These are phyloP conservation scores for Paramecium bursaria DNA, from an alignment of 73 alveolate species.

Conservation along the genomic window DNA sequence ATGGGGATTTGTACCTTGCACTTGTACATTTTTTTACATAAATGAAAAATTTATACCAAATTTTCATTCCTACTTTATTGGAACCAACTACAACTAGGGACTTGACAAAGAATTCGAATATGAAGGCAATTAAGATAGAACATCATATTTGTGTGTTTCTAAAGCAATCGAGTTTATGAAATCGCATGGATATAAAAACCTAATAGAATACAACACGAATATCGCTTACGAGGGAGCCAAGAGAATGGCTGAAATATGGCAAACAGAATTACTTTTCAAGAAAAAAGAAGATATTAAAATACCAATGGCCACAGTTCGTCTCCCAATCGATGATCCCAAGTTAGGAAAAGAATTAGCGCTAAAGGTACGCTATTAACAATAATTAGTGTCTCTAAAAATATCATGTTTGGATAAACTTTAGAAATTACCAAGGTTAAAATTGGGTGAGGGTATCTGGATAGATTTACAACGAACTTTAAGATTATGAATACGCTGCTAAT, in stretches of 20 bases:
- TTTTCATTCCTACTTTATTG: not conserved
- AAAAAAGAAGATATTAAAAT: not conserved
- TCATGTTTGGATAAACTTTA: not conserved
- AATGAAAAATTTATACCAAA: slow-evolving; percentile 1
- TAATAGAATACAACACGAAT: slow-evolving; percentile 10
- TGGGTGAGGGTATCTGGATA: slow-evolving; percentile 16
- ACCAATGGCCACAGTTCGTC: slow-evolving; percentile 8
- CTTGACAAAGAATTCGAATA: slow-evolving; percentile 34
- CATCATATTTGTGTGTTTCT: not conserved
- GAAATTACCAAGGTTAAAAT: not conserved
- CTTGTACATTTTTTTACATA: not conserved
- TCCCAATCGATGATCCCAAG: slow-evolving; percentile 1
- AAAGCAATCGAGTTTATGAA: slow-evolving; percentile 24
- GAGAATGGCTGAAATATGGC: not conserved
- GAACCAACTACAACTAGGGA: slow-evolving; percentile 7
- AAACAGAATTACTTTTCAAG: not conserved
- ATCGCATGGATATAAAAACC: not conserved
- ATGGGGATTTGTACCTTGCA: slow-evolving; percentile 39
- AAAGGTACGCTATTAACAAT: not conserved
- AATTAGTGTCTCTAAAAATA: slow-evolving; percentile 13
- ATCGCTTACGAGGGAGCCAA: slow-evolving; percentile 34
- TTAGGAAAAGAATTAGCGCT: not conserved
- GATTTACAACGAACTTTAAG: not conserved
- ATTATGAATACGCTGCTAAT: slow-evolving; percentile 25
- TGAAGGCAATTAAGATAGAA: slow-evolving; percentile 20